A percentile compares a stretch with the other conserved stretches of the same genome.
These are phyloP conservation scores for Ganoderma sp. DNA, from an alignment of 1,284 basidiomycete genomes.

Conservation along the genomic window DNA sequence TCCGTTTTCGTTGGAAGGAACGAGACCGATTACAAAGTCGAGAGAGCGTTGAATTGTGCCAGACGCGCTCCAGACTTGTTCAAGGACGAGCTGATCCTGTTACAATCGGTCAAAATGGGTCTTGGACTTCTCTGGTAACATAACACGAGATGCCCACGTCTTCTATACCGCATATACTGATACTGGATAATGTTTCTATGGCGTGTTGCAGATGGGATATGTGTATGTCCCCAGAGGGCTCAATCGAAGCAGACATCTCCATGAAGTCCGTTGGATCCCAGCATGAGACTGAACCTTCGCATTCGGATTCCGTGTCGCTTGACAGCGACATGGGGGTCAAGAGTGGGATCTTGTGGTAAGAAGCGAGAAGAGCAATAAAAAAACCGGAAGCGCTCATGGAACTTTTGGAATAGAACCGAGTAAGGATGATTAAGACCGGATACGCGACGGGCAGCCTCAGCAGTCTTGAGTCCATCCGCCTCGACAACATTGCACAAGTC, in stretches of 20 bases:
- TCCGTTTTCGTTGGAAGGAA: background rate
- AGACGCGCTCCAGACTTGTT: constrained; percentile 44
- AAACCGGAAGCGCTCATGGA: too few species aligned
- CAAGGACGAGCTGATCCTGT: constrained; percentile 45
- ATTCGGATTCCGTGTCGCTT: constrained; percentile 43
- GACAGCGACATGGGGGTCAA: constrained; percentile 18
- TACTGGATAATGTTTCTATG: constrained; percentile 9
- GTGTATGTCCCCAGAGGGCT: background rate
- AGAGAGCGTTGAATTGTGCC: constrained; percentile 45
- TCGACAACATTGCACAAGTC: constrained; percentile 24
- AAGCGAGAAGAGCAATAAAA: background rate
- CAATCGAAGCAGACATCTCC: constrained; percentile 17
- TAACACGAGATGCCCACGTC: constrained; percentile 29
- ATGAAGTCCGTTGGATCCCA: constrained; percentile 32
- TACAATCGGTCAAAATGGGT: constrained; percentile 1
- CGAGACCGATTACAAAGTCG: constrained; percentile 31
- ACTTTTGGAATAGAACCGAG: constrained; percentile 15
- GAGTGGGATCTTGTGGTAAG: background rate
- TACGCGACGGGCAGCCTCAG: background rate
- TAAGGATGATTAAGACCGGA: background rate
- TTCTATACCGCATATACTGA: constrained; percentile 35
- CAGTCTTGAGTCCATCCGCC: background rate
- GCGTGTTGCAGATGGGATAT: constrained; percentile 8
- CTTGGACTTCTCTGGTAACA: background rate
- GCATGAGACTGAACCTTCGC: constrained; percentile 18